These are phyloP conservation scores for Pinus albicaulis DNA, from an alignment of 75 land plant species.

Conservation along the genomic window DNA sequence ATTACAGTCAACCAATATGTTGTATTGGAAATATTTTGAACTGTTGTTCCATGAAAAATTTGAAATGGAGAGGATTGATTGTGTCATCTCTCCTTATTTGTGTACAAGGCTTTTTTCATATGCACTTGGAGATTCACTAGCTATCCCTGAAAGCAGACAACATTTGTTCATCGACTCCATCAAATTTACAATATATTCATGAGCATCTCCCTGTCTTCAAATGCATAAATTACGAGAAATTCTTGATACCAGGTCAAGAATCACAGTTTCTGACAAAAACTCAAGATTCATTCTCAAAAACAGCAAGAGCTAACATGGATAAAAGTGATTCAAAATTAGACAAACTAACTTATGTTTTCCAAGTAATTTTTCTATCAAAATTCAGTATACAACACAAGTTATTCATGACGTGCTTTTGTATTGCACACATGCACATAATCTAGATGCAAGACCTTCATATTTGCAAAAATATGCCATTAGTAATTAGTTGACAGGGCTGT, in stretches of 20 bases:
- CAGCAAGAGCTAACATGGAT: neutral
- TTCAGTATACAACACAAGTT: constrained; percentile 43
- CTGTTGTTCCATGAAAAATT: too few relatives aligned
- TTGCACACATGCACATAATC: constrained; percentile 49
- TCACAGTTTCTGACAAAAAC: constrained; percentile 1
- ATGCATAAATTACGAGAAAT: constrained; percentile 77
- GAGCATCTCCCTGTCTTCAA: constrained; percentile 77
- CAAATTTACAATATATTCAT: constrained; percentile 88
- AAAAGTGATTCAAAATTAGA: neutral
- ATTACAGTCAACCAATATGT: too few relatives aligned
- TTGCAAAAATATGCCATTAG: neutral
- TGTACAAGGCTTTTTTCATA: constrained; percentile 84
- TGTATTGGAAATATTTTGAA: too few relatives aligned
- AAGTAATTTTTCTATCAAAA: constrained; percentile 6
- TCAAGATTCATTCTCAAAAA: neutral
- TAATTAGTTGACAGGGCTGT: too few relatives aligned
- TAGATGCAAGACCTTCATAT: constrained; percentile 25
- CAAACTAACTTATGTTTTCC: neutral
- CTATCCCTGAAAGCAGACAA: constrained; percentile 64
- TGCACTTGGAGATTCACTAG: constrained; percentile 63
- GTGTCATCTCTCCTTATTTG: too few relatives aligned
- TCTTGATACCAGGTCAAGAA: constrained; percentile 47
- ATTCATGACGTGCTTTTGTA: constrained; percentile 44
- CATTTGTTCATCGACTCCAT: constrained; percentile 93
- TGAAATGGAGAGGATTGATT: too few relatives aligned